Evolutionary conservation across 495 filamentous ascomycete species (phyloP).

Genomic region (Eremomyces bilateralis): DNA sequence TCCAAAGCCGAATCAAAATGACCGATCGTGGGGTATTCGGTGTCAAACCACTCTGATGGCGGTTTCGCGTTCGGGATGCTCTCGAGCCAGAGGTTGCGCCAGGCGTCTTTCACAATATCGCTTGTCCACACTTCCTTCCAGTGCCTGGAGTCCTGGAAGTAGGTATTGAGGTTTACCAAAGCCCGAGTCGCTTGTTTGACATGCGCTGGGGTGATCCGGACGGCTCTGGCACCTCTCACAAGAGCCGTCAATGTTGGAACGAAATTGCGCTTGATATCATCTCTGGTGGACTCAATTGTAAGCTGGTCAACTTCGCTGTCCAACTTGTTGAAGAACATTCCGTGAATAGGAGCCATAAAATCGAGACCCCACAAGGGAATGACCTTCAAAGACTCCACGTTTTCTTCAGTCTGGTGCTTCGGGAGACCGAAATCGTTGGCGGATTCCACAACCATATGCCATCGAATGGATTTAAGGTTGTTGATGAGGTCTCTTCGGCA

Average conservation of each 20-base stretch:
- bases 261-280: constrained; percentile 38
- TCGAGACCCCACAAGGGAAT: constrained; percentile 46
- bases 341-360: constrained; percentile 38
- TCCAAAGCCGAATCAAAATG: constrained; percentile 35
- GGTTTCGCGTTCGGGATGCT: constrained; percentile 31
- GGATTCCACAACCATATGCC: constrained; percentile 44
- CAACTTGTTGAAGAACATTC: constrained; percentile 37
- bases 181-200: constrained; percentile 34
- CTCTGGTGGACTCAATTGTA: constrained; percentile 27
- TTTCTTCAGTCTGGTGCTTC: constrained; percentile 43
- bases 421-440: constrained; percentile 44
- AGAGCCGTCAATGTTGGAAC: constrained; percentile 37
- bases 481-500: constrained; percentile 50
- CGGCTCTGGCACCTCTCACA: constrained; percentile 34
- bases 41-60: constrained; percentile 31
- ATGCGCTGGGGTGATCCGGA: constrained; percentile 27
- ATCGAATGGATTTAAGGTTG: constrained; percentile 35
- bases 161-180: constrained; percentile 37
- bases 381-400: constrained; percentile 41
- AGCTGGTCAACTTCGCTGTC: constrained; percentile 37
- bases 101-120: constrained; percentile 34
- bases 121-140: constrained; percentile 45
- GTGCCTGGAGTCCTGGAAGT: constrained; percentile 36
- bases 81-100: constrained; percentile 39
- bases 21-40: constrained; percentile 33